Base-by-base conservation (phyloP, 1,284 basidiomycete genomes). In the Ganoderma meredithae region DNA sequence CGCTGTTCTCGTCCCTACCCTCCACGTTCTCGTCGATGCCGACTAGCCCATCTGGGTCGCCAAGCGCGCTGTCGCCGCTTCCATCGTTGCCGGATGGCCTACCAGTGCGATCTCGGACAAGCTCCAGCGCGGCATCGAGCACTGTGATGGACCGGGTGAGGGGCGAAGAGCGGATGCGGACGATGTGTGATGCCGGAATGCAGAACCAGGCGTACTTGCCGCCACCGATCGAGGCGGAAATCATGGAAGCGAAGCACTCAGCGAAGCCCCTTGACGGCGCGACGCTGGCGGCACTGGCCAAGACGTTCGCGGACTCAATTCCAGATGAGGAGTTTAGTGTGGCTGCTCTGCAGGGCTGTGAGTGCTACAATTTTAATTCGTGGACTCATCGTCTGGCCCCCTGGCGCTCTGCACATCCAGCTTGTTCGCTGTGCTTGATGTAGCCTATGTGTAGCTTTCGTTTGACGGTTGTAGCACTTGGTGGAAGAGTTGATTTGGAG, bases 261-360 rank as follows among this genome's bases (percentile, higher is more conserved):
- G 87, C 88, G 43, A 86, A 87, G 69, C 89, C 90, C 8, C 81
- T 94, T 66, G 88, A 90, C 73, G 85, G 84, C 58, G 81, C 81
- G 73, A 89, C 86, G 66, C 83, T 94, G 36, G 87, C 85, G 39
- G 76, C 80, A 19, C 82, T 95, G 19, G 94, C 92, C 13, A 88
- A 90, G 79, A 77, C 83, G 66, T 95, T 95, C 75, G 91, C 92
- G 4, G 89, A 91, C 69, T 81, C 86, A 31, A 88, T 95, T 36
- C 92, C 93, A 0, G 90, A 93, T 31, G 89, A 91, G 52, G 91
- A 92, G 79, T 94, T 95, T 76, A 92, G 91, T 73, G 91, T 95
- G 65, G 93, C 94, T n/a, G 90, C 91, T 65, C 81, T 95, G 68
- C 94, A 95, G 81, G 94, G 93, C 77, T 95, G 91, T 92, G 78